Evolutionary conservation across 2,329 filamentous ascomycete species (phyloP).

Genomic region (Pyrenochaeta sp.): DNA sequence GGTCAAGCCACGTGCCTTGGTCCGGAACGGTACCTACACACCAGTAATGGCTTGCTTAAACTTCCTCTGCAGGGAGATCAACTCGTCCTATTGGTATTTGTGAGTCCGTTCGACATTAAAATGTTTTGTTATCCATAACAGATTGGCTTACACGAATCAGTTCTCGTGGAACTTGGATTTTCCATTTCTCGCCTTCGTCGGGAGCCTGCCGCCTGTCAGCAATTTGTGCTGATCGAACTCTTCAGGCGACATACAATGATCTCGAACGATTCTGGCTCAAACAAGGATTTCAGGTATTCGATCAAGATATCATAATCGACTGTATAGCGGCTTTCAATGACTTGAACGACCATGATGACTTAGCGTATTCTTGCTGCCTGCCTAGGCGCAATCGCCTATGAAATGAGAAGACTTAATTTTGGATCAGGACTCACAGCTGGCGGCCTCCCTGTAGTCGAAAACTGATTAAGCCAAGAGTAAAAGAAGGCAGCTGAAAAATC

Average conservation of each 20-base stretch:
- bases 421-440: no score
- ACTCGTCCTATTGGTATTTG: constrained; percentile 3
- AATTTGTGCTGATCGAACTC: neutral
- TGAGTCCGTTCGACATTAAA: no score
- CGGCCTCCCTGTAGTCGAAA: no score
- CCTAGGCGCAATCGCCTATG: no score
- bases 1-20: no score
- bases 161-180: constrained; percentile 8
- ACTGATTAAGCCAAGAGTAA: no score
- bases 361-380: no score
- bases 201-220: neutral
- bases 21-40: no score
- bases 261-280: constrained; percentile 2
- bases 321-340: constrained; percentile 10
- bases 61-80: constrained; percentile 7
- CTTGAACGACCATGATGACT: constrained; percentile 9
- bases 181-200: constrained; percentile 14
- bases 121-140: neutral
- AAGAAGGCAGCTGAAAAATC: no score
- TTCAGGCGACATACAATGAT: constrained; percentile 5
- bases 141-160: constrained; percentile 8
- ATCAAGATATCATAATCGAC: constrained; percentile 7
- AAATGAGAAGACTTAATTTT: no score
- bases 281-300: constrained; percentile 2
- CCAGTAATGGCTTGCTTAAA: constrained; percentile 6